Base-by-base conservation (phyloP, 441 rosid species). In the Euphorbia celastroides region DNA sequence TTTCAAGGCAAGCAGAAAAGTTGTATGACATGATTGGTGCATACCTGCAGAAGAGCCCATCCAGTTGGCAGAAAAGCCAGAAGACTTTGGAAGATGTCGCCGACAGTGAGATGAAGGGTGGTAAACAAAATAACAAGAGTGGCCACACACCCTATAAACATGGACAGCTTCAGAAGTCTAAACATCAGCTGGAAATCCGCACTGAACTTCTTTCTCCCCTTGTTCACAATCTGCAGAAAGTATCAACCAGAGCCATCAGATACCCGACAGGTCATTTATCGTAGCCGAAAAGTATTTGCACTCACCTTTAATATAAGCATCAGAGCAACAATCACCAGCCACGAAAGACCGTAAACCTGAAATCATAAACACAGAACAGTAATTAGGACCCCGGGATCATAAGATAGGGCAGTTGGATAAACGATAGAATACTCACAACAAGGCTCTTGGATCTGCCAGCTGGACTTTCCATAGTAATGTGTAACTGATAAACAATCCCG, bases 111-210 rank as follows among this genome's bases (percentile, higher is more conserved):
- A 66, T 85, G 79, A 54, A 90, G 84, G 76, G 94, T 82, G 30
- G 83, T 83, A 64, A 95, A 92, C 52, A 95, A 71, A 75, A 90
- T 79, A 20, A 80, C 86, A 0, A 95, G 78, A 22, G 80, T 79
- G 62, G 84, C 90, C 58, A 88, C 57, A 8, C 48, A 80, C 17
- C 97, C 98, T 2, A 87, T 67, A 68, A 88, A 92, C 51, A 92
- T 83, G 60, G 86, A 75, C 55, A 92, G 58, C 74, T 92, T 95
- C 10, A 90, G 79, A 12, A 95, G 88, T 78, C 99, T 82, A 86
- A 95, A 95, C 93, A 95, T 83, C 48, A 95, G 86, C 79, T 95
- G 99, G 72, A 92, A 95, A 80, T 95, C 99, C 9, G 95, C 99
- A 51, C 98, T 88, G 77, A 95, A 92, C 72, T 81, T 95, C 87